Evolutionary conservation across 176 grass and related monocot genomes (phyloP), one percentile per base, ranked within the genome.

Genomic region (Eleusine indica): DNA sequence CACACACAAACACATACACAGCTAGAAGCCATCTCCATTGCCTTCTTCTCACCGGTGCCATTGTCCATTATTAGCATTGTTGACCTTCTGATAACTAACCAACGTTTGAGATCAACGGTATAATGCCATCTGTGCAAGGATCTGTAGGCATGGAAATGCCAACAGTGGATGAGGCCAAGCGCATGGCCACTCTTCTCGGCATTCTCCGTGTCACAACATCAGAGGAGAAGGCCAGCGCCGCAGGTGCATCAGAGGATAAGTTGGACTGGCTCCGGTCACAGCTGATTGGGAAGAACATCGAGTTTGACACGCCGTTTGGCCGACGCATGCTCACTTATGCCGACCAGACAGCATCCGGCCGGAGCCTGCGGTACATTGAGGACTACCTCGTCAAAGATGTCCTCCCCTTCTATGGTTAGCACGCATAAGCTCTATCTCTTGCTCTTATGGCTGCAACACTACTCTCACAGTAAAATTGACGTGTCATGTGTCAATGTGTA

Each of bases 271-370:
- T 98, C 58, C 86, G 73, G 43, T 89, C 86, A 15, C 84, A 96
- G 86, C 80, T 96, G 3, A 85, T 93, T 52, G 91, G 94, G 3
- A 75, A 78, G 25, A 80, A 56, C 56, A 32, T 66, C n/a, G 94
- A 93, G 69, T 93, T 89, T 64, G 63, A 87, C 22, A 91, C 91
- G 6, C 88, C 94, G 8, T 96, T 93, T 67, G 94, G 91, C 0
- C 19, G 73, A 4, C 91, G 91, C 54, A 49, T 25, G 9, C 86
- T 96, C n/a, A 89, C 84, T 8, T 96, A 96, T 69, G 91, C 88
- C 40, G 94, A 96, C 79, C 88, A 93, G 53, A 93, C 94, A 3
- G 94, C 94, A 2, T 89, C 94, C 40, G 94, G 91, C 41, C 80
- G 74, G 42, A 78, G 83, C 84, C 77, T 96, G 73, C 79, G 78